Percentiles rank a stretch among this genome's conserved stretches.
Evolutionary conservation across 129 eudicot species (phyloP).

Genomic region (Tanacetum coccineum): DNA sequence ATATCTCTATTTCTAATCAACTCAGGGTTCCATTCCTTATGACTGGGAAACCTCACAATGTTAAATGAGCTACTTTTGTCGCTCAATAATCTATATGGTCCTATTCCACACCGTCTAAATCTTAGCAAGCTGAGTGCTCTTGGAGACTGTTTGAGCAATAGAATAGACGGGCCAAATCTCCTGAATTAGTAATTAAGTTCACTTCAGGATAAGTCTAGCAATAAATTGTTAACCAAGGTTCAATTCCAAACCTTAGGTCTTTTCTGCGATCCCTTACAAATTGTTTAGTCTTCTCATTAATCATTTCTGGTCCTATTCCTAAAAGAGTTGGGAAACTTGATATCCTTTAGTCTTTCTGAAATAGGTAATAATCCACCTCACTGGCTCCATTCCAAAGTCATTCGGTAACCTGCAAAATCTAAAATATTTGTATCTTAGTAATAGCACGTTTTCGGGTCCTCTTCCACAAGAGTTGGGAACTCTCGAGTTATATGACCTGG

Average conservation of each 20-base stretch:
- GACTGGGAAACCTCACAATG: slow-evolving; percentile 17
- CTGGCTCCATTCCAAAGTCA: too few relatives aligned
- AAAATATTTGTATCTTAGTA: not conserved
- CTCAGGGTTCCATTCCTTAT: too few relatives aligned
- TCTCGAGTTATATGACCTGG: slow-evolving; percentile 19
- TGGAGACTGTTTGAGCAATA: slow-evolving; percentile 15
- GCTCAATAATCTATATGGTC: slow-evolving; percentile 14
- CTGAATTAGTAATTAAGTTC: too few relatives aligned
- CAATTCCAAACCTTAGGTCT: slow-evolving; percentile 13
- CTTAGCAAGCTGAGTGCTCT: not conserved
- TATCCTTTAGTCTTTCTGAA: too few relatives aligned
- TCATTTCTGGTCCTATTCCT: slow-evolving; percentile 15
- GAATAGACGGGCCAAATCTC: slow-evolving; percentile 31
- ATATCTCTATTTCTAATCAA: not conserved
- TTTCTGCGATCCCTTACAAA: not conserved
- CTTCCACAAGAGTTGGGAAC: slow-evolving; percentile 20
- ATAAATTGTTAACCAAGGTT: slow-evolving; percentile 23
- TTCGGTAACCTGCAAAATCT: slow-evolving; percentile 8
- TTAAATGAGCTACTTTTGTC: slow-evolving; percentile 17
- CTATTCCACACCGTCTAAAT: slow-evolving; percentile 26
- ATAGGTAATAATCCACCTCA: too few relatives aligned
- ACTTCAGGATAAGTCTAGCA: slow-evolving; percentile 4
- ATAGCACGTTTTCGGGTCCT: slow-evolving; percentile 11
- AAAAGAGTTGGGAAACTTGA: too few relatives aligned
- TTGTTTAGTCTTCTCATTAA: not conserved